Evolutionary conservation across 2,329 filamentous ascomycete genomes (phyloP).

Genomic region (Xylariomycetidae sp.): DNA sequence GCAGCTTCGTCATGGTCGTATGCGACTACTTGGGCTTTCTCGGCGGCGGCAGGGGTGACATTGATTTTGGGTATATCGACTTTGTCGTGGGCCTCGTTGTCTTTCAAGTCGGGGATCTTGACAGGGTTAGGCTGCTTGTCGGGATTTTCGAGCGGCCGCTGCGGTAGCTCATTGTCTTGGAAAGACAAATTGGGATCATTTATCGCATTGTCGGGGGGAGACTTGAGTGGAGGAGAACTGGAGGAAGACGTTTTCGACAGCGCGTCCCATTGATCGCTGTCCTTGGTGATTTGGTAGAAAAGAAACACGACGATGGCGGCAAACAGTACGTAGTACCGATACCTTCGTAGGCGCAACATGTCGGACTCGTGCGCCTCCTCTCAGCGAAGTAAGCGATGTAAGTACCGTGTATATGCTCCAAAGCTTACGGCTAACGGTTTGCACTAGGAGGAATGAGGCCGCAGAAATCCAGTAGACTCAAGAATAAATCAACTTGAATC

Average conservation of each 20-base stretch:
- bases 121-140: conserved; percentile 10
- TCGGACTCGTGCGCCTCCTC: no score
- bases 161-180: conserved; percentile 12
- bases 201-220: conserved; percentile 6
- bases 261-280: conserved; percentile 23
- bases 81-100: conserved; percentile 9
- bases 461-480: no score
- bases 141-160: conserved; percentile 12
- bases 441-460: no score
- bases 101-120: conserved; percentile 19
- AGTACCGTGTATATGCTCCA: neutral
- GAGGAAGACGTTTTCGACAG: conserved; percentile 17
- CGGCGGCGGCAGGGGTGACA: conserved; percentile 8
- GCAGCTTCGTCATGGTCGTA: conserved; percentile 21
- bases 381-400: conserved; percentile 5
- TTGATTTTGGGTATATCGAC: conserved; percentile 11
- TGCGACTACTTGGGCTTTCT: conserved; percentile 13
- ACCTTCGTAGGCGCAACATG: conserved; percentile 25
- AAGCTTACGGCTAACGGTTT: conserved; percentile 3
- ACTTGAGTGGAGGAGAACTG: conserved; percentile 10
- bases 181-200: conserved; percentile 5
- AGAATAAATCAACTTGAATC: no score
- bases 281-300: conserved; percentile 18
- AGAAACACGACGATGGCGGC: conserved; percentile 22
- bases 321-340: conserved; percentile 24